phyloP scores from a whole-genome alignment of 305 asterid genomes.

The Solanum aculeatissimum region DNA sequence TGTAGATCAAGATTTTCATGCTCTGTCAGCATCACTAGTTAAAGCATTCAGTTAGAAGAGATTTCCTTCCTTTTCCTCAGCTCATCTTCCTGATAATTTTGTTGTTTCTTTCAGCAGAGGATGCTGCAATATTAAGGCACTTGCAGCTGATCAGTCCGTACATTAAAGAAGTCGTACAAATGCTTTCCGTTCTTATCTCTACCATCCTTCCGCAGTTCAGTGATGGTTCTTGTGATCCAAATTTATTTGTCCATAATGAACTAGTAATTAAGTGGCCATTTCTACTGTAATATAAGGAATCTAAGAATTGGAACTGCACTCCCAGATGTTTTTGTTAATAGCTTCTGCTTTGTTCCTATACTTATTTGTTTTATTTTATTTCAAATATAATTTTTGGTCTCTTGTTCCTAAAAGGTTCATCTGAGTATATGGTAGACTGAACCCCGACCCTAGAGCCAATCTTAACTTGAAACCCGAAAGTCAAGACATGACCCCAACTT shows the following conservation, averaged over 20 bases:
- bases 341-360: background rate
- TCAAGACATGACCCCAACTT: too few relatives aligned
- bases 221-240: background rate
- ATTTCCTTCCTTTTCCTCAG: background rate
- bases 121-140: background rate
- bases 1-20: background rate
- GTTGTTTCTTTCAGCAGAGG: background rate
- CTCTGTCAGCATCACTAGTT: background rate
- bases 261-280: background rate
- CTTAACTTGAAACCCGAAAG: too few relatives aligned
- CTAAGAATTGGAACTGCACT: background rate
- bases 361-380: background rate
- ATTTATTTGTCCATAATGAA: background rate
- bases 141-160: background rate
- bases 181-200: background rate
- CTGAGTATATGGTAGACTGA: background rate
- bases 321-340: background rate
- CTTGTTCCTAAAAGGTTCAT: background rate
- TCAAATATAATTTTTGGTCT: background rate
- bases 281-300: background rate
- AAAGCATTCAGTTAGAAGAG: background rate
- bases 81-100: background rate
- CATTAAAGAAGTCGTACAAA: background rate
- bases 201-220: background rate
- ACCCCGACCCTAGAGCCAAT: too few relatives aligned